Conservation (phyloP, 2,329 filamentous ascomycete species). For the Dactylellina haptotyla region DNA sequence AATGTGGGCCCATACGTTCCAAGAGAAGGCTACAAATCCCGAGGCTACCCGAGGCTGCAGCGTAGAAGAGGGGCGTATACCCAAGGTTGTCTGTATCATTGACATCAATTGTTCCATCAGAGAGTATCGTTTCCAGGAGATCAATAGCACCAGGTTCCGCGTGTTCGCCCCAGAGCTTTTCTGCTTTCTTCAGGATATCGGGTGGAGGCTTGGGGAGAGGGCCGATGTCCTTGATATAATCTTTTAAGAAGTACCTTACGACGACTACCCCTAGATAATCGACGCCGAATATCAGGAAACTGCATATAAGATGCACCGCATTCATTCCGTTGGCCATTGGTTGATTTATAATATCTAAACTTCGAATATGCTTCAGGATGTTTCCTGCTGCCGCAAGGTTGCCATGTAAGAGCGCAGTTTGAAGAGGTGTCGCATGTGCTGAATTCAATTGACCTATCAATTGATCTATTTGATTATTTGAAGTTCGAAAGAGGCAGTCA, state of each 20-base stretch:
- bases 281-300: background rate
- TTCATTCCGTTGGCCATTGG: background rate
- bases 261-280: background rate
- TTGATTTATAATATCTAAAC: background rate
- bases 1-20: background rate
- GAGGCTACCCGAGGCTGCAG: background rate
- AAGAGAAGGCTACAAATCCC: constrained; percentile 6
- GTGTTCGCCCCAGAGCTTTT: background rate
- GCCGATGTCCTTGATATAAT: background rate
- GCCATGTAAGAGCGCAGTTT: constrained; percentile 7
- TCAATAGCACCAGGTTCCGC: background rate
- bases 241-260: background rate
- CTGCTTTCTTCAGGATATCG: background rate
- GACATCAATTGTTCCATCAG: background rate
- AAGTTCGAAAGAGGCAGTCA: background rate
- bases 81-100: background rate
- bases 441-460: background rate
- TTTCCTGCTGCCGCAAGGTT: constrained; percentile 8
- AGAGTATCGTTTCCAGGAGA: background rate
- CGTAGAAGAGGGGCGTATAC: constrained; percentile 11
- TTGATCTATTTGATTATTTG: background rate
- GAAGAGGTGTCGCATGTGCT: background rate
- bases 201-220: background rate
- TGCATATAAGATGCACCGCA: constrained; percentile 9
- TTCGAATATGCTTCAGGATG: background rate